phyloP scores from a whole-genome alignment of 2,329 filamentous ascomycete genomes.

The Coccinonectria pachysandricola region DNA sequence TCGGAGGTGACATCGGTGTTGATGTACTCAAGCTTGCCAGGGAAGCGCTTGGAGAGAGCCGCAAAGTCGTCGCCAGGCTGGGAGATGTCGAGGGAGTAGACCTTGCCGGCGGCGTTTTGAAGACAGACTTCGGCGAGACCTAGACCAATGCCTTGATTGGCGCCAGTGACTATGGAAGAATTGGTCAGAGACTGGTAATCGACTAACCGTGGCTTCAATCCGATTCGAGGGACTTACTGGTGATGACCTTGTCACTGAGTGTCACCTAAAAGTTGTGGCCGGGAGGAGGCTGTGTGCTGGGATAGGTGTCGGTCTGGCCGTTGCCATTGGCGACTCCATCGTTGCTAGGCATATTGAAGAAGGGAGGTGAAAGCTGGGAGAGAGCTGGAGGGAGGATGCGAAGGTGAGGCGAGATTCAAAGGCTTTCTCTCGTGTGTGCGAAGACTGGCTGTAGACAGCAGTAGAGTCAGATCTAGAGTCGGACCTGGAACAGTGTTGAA shows the following conservation, averaged over 20 bases:
- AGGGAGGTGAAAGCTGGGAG: too few species aligned
- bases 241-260: conserved; percentile 28
- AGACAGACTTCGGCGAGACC: conserved; percentile 37
- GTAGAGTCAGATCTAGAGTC: too few species aligned
- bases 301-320: conserved; percentile 7
- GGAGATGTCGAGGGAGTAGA: conserved; percentile 18
- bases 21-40: conserved; percentile 32
- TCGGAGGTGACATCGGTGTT: conserved; percentile 36
- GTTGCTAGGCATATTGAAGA: too few species aligned
- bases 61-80: conserved; percentile 16
- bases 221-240: conserved; percentile 25
- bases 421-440: too few species aligned
- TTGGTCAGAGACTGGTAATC: not conserved
- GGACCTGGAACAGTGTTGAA: too few species aligned
- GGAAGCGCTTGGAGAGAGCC: conserved; percentile 28
- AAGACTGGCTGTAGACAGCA: too few species aligned
- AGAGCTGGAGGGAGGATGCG: too few species aligned
- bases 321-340: not conserved
- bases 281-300: conserved; percentile 23
- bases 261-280: conserved; percentile 26
- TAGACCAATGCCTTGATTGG: conserved; percentile 35
- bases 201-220: too few species aligned
- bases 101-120: conserved; percentile 29
- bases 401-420: too few species aligned
- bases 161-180: conserved; percentile 26